Evolutionary conservation across 139 green algal genomes (phyloP), one percentile per base, ranked within the genome.

Genomic region (Chlamydomonas sphaeroides): DNA sequence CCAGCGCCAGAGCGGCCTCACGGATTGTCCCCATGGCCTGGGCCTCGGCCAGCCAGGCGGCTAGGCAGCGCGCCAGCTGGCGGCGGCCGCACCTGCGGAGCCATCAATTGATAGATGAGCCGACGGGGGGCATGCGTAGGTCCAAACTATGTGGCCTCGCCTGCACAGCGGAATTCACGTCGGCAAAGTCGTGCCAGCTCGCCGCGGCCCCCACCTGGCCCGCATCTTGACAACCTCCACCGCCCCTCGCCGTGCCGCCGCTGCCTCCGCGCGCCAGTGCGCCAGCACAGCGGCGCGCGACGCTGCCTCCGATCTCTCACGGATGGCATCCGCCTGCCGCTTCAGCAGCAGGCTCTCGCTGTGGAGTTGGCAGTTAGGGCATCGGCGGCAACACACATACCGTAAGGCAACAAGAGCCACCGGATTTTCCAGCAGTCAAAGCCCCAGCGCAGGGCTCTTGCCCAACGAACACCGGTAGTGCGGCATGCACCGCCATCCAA

Each of bases 171-270:
- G n/a, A n/a, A n/a, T n/a, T n/a, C n/a, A n/a, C n/a, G n/a, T n/a
- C n/a, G n/a, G n/a, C n/a, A n/a, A n/a, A n/a, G n/a, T n/a, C n/a
- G n/a, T n/a, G n/a, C n/a, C n/a, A n/a, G n/a, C n/a, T n/a, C n/a
- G n/a, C n/a, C n/a, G n/a, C n/a, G 30, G 7, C 59, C 5, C 35
- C 5, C 53, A 81, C 74, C 74, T 72, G 33, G 32, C 33, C 5
- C 32, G 33, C 65, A 83, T 65, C 76, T 65, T 73, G 62, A 32
- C 4, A 14, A 83, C 63, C 45, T 73, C 76, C 63, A 42, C 33
- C 1, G 17, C 42, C 3, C 23, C 76, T 32, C 33, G 49, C 25
- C 76, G 76, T 15, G 76, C 45, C 26, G 23, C 20, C 21, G 23
- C 18, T 33, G 48, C 63, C 63, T 51, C 23, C 8, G 42, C 33